phyloP scores from a whole-genome alignment of 2,329 filamentous ascomycete genomes.

The Pseudocercospora fuligena region DNA sequence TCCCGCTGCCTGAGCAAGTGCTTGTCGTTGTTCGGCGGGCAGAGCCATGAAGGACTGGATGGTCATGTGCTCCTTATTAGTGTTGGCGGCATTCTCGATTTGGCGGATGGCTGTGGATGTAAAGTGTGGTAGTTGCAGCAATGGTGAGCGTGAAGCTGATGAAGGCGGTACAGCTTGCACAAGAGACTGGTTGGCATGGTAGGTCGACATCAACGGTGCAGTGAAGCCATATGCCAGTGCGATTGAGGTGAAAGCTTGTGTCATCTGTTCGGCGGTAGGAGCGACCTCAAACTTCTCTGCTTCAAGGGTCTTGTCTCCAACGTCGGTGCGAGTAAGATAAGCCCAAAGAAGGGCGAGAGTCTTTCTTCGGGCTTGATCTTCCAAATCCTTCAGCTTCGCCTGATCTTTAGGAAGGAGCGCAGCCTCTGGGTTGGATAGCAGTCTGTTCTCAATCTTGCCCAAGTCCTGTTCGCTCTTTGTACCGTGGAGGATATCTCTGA shows the following conservation, averaged over 20 bases:
- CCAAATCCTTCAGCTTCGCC: constrained; percentile 76
- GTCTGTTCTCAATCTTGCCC: constrained; percentile 79
- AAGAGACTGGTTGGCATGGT: constrained; percentile 80
- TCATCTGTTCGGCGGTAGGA: constrained; percentile 82
- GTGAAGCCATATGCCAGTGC: constrained; percentile 86
- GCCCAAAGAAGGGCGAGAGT: constrained; percentile 91
- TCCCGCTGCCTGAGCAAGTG: constrained; percentile 72
- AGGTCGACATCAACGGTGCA: constrained; percentile 78
- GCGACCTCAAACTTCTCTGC: constrained; percentile 88
- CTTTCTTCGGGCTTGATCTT: constrained; percentile 81
- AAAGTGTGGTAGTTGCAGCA: constrained; percentile 90
- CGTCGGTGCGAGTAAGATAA: constrained; percentile 85
- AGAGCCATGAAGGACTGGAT: constrained; percentile 90
- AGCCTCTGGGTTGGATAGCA: constrained; percentile 63
- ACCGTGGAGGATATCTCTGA: constrained; percentile 74
- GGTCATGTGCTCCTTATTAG: constrained; percentile 71
- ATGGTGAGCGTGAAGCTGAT: constrained; percentile 63
- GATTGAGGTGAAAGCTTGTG: constrained; percentile 85
- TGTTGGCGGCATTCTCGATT: constrained; percentile 63
- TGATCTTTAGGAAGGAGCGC: constrained; percentile 75
- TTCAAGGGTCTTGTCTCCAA: constrained; percentile 77
- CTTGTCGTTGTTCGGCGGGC: constrained; percentile 73
- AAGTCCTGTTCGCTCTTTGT: constrained; percentile 80
- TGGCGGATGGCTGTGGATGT: constrained; percentile 66
- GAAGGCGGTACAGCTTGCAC: constrained; percentile 88